Base-by-base conservation (phyloP, 345 rosid species). In the Kernera saxatilis region DNA sequence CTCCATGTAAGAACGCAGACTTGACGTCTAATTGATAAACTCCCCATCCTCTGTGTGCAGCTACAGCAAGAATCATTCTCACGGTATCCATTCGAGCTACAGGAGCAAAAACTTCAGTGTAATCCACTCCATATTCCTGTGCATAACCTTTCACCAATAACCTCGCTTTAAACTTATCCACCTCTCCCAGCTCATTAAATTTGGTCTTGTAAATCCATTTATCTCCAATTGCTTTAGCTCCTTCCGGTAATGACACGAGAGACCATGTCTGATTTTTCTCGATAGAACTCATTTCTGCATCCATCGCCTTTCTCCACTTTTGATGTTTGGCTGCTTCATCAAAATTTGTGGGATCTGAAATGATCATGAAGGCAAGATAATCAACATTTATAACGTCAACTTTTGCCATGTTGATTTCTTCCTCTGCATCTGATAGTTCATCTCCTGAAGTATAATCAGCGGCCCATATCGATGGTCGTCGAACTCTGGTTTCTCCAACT, bases 371-470 rank as follows among this genome's bases (percentile, higher is more conserved):
- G 0, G 60, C 40, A 3, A 54, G 14, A 10, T 15, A 5, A 5
- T 14, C 18, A 5, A 40, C 8, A 14, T 7, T 1, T 8, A 2
- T 1, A 1, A 0, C 7, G 8, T 15, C 46, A n/a, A 41, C 3
- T 1, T 2, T 29, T 17, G 21, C 60, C 78, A 8, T 81, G 52
- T 1, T 83, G 82, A 37, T 79, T 76, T 51, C 79, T 72, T 41
- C 67, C 10, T 57, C 63, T 27, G 2, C 6, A 7, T 29, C 41
- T 2, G 45, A 11, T 1, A 32, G 0, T 1, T 51, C 19, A 2
- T 55, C 40, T 17, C 41, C 26, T 3, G 0, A 3, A 5, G 13
- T 32, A 5, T 29, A 55, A 10, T 55, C 61, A 11, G 9, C 26
- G 0, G n/a, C 9, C 39, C 56, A 55, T 2, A 4, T 17, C 2